phyloP scores from a whole-genome alignment of 1,284 basidiomycete genomes.

The Moniliophthora roreri region DNA sequence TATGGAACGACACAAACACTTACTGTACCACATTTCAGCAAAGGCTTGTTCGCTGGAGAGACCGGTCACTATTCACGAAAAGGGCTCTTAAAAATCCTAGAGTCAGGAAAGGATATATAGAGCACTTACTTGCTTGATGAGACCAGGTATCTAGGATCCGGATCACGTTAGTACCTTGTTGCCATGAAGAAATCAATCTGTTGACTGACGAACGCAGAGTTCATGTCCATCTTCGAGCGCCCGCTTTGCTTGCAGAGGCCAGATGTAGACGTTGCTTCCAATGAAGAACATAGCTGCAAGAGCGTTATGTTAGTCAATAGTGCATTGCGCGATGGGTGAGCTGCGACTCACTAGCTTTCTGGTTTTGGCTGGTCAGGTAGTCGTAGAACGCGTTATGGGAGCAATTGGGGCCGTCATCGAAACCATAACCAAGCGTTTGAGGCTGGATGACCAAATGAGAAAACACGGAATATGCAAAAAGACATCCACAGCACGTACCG shows the following conservation, averaged over 20 bases:
- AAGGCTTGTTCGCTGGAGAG: slow-evolving; percentile 74
- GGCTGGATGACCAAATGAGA: slow-evolving; percentile 34
- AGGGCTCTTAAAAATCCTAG: neutral
- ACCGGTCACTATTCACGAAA: slow-evolving; percentile 55
- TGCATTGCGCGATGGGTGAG: too few species aligned
- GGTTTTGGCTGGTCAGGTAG: slow-evolving; percentile 57
- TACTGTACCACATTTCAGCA: slow-evolving; percentile 79
- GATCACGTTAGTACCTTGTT: neutral
- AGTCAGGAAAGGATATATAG: neutral
- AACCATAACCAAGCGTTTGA: slow-evolving; percentile 59
- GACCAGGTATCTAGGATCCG: slow-evolving; percentile 52
- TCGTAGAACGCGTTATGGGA: slow-evolving; percentile 64
- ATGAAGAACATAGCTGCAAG: slow-evolving; percentile 71
- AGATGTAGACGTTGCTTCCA: slow-evolving; percentile 75
- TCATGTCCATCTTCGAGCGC: slow-evolving; percentile 66
- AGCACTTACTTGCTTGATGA: slow-evolving; percentile 43
- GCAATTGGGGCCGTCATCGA: slow-evolving; percentile 78
- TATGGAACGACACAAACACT: slow-evolving; percentile 18
- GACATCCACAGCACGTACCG: slow-evolving; percentile 32
- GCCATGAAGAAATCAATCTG: neutral
- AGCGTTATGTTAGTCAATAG: neutral
- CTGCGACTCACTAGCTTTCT: slow-evolving; percentile 61
- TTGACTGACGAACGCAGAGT: slow-evolving; percentile 51
- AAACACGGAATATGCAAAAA: neutral
- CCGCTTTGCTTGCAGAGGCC: slow-evolving; percentile 69